These are phyloP conservation scores for Trichopus zeylanicus DNA, from an alignment of 116 monocot species.

Conservation along the genomic window DNA sequence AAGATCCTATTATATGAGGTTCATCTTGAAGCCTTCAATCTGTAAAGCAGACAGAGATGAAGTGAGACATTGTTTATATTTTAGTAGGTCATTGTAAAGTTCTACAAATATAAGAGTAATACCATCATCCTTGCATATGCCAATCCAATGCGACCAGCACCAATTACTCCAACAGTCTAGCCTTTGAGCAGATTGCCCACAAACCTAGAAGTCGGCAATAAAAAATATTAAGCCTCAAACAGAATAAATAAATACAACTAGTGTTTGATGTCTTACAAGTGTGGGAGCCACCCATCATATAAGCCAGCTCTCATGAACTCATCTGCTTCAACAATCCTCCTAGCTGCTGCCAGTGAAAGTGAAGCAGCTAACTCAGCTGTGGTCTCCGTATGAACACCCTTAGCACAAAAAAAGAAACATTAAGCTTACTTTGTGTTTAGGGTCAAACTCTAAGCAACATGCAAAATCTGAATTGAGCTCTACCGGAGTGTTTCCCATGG, in stretches of 20 bases:
- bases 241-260: background rate
- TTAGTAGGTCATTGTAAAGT: no score
- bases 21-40: slow-evolving; percentile 99
- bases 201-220: slow-evolving; percentile 41
- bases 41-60: slow-evolving; percentile 16
- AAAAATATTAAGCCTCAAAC: background rate
- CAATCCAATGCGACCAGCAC: slow-evolving; percentile 96
- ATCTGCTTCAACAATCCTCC: slow-evolving; percentile 96
- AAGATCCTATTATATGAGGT: slow-evolving; percentile 92
- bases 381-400: slow-evolving; percentile 98
- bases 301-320: slow-evolving; percentile 91
- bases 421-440: background rate
- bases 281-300: slow-evolving; percentile 95
- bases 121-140: slow-evolving; percentile 99
- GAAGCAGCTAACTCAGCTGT: slow-evolving; percentile 93
- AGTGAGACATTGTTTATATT: background rate
- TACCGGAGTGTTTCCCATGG: slow-evolving; percentile 94
- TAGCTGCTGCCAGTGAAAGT: slow-evolving; percentile 74
- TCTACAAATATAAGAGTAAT: background rate
- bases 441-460: no score
- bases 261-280: slow-evolving; percentile 45
- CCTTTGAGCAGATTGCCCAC: slow-evolving; percentile 96
- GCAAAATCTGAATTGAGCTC: slow-evolving; percentile 14
- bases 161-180: slow-evolving; percentile 94
- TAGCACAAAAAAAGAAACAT: background rate